Evolutionary conservation across 768 basidiomycete genomes (phyloP).

Genomic region (Postia placenta): DNA sequence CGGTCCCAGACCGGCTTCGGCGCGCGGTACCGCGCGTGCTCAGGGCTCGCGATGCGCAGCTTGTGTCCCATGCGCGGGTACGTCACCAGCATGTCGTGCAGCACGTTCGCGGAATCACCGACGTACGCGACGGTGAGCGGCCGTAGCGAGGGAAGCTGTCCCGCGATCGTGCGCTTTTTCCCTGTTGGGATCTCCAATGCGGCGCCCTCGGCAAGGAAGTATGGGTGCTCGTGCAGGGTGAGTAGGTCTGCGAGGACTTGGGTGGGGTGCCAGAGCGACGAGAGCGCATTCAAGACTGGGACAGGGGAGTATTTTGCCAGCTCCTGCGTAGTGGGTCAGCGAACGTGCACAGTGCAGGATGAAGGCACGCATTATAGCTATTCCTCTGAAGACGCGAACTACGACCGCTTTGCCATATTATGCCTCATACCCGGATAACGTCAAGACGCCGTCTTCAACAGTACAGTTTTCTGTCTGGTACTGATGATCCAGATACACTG

Average conservation of each 20-base stretch:
- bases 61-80: conserved; percentile 88
- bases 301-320: conserved; percentile 86
- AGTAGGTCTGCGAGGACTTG: conserved; percentile 92
- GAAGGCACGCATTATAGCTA: no score
- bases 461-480: no score
- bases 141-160: conserved; percentile 32
- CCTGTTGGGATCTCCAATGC: conserved; percentile 13
- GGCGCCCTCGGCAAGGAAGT: conserved; percentile 48
- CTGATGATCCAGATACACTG: no score
- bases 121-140: conserved; percentile 90
- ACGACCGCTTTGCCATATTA: no score
- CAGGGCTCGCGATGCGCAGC: conserved; percentile 79
- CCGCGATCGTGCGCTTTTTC: conserved; percentile 1
- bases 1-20: conserved; percentile 75
- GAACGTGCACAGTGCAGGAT: background rate
- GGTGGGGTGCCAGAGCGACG: conserved; percentile 93
- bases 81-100: conserved; percentile 96
- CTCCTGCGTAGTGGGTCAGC: conserved; percentile 55
- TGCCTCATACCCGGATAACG: no score
- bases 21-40: conserved; percentile 52
- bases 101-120: conserved; percentile 91
- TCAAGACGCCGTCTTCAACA: no score
- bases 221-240: conserved; percentile 75
- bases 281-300: conserved; percentile 94
- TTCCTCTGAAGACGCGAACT: no score